Base-by-base conservation (phyloP, 75 land plant genomes). In the Sequoiadendron giganteum region DNA sequence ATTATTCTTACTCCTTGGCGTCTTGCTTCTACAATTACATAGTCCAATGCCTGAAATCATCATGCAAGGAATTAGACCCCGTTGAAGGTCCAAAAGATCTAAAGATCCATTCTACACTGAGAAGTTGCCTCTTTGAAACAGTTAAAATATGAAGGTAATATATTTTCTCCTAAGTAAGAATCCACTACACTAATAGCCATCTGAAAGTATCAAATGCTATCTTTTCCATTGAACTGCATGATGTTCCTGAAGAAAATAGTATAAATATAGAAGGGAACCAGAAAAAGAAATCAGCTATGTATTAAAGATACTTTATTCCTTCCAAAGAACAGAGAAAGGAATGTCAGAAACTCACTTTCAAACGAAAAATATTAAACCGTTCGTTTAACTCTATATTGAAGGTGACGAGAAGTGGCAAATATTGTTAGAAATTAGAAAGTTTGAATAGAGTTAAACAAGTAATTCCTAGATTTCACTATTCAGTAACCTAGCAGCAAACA, bases 1-100 rank as follows among this genome's bases (percentile, higher is more conserved):
- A 96, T 77, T 76, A 96, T 78, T 68, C 96, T 92, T 14, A 96
- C 88, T 25, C 91, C 89, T 79, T 91, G 87, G 39, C 88, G 88
- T 86, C 91, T 92, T 52, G 97, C 96, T 89, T 96, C 96, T 10
- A 88, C 90, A 68, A 96, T 93, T 10, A 91, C 96, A 89, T 81
- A 89, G 88, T 96, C 97, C 87, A 96, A 87, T 65, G 88, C 96
- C 97, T 96, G 83, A 83, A 70, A 89, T 9, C 80, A 86, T 34
- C 9, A 19, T 36, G 81, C 58, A 10, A 56, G n/a, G 84, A 82
- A 47, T 82, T 45, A 82, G 34, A 47, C 49, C 30, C 52, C 3
- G 54, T 82, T 45, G 32, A 0, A 47, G 15, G 30, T 45, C 84
- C 49, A 82, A 47, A 82, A 45, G 3, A 82, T n/a, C 0, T 47